These are phyloP conservation scores for Ophioceras dolichostomum DNA, from an alignment of 2,329 filamentous ascomycete genomes.

Conservation along the genomic window DNA sequence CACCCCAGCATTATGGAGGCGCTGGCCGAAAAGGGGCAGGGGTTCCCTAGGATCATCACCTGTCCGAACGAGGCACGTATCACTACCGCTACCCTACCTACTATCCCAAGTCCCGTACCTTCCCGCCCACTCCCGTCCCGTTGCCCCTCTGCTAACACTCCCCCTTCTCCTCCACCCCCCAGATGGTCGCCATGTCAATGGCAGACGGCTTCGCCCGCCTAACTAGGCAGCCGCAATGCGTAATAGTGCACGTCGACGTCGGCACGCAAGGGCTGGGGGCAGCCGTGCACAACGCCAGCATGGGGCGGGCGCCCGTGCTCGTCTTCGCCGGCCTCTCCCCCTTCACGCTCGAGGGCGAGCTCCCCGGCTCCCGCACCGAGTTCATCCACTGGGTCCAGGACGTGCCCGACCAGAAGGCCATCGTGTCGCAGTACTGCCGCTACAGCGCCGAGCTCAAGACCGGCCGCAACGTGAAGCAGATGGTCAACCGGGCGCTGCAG, in stretches of 20 bases:
- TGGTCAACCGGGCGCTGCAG: constrained; percentile 73
- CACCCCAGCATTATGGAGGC: constrained; percentile 63
- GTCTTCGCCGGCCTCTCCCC: constrained; percentile 30
- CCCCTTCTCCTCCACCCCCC: too few species aligned
- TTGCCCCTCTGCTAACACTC: too few species aligned
- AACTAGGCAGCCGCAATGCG: constrained; percentile 54
- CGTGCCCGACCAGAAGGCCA: constrained; percentile 26
- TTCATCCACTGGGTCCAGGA: constrained; percentile 32
- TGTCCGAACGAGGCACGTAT: constrained; percentile 55
- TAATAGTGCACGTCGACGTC: constrained; percentile 64
- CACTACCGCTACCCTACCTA: neutral
- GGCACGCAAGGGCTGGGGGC: constrained; percentile 62
- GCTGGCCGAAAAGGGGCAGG: constrained; percentile 50
- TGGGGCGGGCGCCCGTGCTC: constrained; percentile 51
- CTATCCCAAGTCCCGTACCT: too few species aligned
- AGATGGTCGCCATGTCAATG: constrained; percentile 69
- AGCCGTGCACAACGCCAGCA: constrained; percentile 59
- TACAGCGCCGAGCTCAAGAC: constrained; percentile 76
- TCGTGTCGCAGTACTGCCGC: constrained; percentile 74
- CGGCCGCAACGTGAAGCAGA: constrained; percentile 76
- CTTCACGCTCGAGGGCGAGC: constrained; percentile 27
- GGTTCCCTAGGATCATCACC: constrained; percentile 57
- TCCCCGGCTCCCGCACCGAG: constrained; percentile 25
- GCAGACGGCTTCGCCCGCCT: constrained; percentile 60
- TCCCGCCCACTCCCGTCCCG: too few species aligned